Base-by-base conservation (phyloP, 371 early-diverging fungal genomes). In the Mortierella sp. region DNA sequence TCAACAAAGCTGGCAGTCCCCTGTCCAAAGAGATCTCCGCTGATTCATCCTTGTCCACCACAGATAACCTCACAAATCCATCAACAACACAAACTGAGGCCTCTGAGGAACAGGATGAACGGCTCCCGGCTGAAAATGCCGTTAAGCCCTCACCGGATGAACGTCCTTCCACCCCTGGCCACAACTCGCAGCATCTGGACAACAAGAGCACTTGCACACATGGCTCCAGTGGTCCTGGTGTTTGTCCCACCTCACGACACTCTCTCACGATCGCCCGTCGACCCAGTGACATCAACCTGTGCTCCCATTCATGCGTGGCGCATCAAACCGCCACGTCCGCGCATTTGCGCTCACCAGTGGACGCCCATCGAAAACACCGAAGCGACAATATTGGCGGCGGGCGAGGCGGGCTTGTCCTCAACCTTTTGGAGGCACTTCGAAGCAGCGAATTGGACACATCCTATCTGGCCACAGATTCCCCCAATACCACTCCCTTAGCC, bases 401-500 rank as follows among this genome's bases (percentile, higher is more conserved):
- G 9, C 21, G 53, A 3, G 34, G 46, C 2, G 57, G 60, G 6
- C 59, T 58, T 46, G 63, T 73, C 14, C 41, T 37, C 4, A 63
- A 60, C 5, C 46, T 67, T 28, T 49, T 73, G 37, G 65, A 62
- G n/a, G 63, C 55, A 16, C 60, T 73, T 24, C 59, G 73, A 57
- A 67, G 67, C 17, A 40, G 28, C 17, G 73, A 67, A 9, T 39
- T 48, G 6, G 7, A 25, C 6, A 37, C 47, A 47, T 47, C 37
- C 12, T 39, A 57, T 9, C 8, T 39, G 7, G 39, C 14, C 9
- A 39, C n/a, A n/a, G 16, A 21, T 21, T 47, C 47, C 22, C 7
- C 40, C 14, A 40, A 29, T 29, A 12, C 22, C 8, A n/a, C 10
- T 55, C 16, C 54, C 49, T 9, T 10, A 28, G 31, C 5, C 28